A percentile compares a stretch with the other conserved stretches of the same genome.
phyloP scores from a whole-genome alignment of 306 rosid genomes.

The Carpinus viminea region DNA sequence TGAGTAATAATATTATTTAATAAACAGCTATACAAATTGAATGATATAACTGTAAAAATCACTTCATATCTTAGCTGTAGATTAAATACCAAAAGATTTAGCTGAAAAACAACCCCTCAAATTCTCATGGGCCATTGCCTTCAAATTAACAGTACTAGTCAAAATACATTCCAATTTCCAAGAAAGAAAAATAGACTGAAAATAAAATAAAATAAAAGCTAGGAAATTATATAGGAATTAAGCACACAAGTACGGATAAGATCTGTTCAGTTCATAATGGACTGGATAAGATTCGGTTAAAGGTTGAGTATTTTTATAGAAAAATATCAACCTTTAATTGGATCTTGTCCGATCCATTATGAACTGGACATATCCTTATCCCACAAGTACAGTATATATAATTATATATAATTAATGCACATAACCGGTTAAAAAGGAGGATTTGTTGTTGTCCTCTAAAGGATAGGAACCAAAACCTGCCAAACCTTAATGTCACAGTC shows the following conservation, averaged over 20 bases:
- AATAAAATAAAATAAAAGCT: not conserved
- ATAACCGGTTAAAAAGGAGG: not conserved
- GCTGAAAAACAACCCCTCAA: no score
- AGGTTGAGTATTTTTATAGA: no score
- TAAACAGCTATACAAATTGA: no score
- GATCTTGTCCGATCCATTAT: no score
- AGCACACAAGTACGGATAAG: not conserved
- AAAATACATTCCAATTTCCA: not conserved
- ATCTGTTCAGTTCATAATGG: no score
- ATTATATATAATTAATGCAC: not conserved
- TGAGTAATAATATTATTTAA: no score
- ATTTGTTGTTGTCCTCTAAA: not conserved
- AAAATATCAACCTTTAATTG: no score
- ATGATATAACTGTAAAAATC: no score
- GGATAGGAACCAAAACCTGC: conserved; percentile 55
- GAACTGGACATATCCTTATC: no score
- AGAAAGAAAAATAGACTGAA: not conserved
- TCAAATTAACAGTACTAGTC: not conserved
- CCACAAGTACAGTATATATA: not conserved
- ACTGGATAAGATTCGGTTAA: no score
- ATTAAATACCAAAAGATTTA: not conserved
- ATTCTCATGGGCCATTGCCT: not conserved
- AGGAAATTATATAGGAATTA: not conserved
- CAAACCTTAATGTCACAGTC: conserved; percentile 75
- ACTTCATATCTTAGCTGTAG: no score